Conservation (phyloP, 257 asterid genomes). For the Linaria vulgaris region DNA sequence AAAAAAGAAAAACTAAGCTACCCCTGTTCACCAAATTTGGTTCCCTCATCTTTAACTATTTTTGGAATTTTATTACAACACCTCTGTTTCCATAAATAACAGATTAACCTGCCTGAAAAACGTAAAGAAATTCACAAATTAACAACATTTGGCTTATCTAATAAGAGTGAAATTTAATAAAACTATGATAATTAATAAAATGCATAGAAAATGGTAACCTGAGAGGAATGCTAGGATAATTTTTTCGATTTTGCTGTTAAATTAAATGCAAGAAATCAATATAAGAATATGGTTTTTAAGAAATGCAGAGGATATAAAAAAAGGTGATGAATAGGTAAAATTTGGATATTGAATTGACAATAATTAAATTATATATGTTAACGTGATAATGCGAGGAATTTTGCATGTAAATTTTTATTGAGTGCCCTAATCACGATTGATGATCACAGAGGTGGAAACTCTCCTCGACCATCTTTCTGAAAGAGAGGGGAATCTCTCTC, state of each 20-base stretch:
- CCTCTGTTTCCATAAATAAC: constrained; percentile 35
- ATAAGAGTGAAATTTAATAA: constrained; percentile 28
- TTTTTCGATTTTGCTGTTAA: no score
- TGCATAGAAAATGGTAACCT: no score
- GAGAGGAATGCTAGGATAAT: no score
- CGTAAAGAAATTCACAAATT: constrained; percentile 19
- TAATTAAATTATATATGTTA: neutral
- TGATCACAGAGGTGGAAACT: constrained; percentile 88
- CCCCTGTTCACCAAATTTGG: constrained; percentile 39
- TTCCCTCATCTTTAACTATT: constrained; percentile 59
- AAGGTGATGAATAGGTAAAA: constrained; percentile 20
- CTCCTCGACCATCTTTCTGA: constrained; percentile 93
- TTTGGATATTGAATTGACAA: constrained; percentile 14
- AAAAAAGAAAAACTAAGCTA: constrained; percentile 31
- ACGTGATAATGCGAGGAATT: constrained; percentile 3
- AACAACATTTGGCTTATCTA: constrained; percentile 28
- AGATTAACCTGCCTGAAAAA: constrained; percentile 32
- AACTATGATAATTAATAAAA: no score
- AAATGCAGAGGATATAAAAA: constrained; percentile 27
- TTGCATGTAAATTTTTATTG: constrained; percentile 25
- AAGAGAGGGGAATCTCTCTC: constrained; percentile 48
- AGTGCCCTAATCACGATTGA: constrained; percentile 33
- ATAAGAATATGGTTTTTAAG: constrained; percentile 15
- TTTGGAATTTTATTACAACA: constrained; percentile 33
- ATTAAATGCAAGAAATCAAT: no score